phyloP scores from a whole-genome alignment of 768 basidiomycete species.

The Scleroderma bovista region DNA sequence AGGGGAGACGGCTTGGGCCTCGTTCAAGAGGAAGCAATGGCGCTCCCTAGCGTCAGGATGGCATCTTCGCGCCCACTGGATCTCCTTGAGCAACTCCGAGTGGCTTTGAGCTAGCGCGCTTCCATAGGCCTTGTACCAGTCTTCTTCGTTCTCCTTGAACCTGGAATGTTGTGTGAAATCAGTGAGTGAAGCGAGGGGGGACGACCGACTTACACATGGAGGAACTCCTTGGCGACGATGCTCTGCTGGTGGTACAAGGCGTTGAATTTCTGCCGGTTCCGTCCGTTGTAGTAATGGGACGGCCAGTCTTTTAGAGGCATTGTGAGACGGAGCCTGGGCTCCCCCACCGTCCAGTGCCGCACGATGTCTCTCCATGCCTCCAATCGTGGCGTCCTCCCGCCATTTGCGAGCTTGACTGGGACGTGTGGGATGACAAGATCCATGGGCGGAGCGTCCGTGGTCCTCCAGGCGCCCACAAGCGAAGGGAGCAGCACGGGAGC shows the following conservation, averaged over 20 bases:
- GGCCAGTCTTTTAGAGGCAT: conserved; percentile 7
- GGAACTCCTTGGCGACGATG: too few relatives aligned
- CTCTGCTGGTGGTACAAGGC: neutral
- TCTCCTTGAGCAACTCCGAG: too few relatives aligned
- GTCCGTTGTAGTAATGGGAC: neutral
- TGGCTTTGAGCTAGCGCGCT: too few relatives aligned
- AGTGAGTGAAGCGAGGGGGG: too few relatives aligned
- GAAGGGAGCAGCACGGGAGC: neutral
- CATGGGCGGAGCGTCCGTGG: neutral
- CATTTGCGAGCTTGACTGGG: conserved; percentile 5
- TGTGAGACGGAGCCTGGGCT: neutral
- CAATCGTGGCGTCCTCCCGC: conserved; percentile 10
- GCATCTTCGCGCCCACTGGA: too few relatives aligned
- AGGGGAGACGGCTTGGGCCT: too few relatives aligned
- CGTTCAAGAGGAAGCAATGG: too few relatives aligned
- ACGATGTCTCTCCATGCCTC: conserved; percentile 7
- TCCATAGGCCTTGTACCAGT: too few relatives aligned
- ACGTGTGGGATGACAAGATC: neutral
- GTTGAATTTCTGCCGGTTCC: neutral
- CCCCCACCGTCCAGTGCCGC: conserved; percentile 2
- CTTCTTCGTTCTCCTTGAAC: too few relatives aligned
- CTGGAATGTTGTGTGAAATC: too few relatives aligned
- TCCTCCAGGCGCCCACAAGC: neutral
- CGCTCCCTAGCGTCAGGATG: too few relatives aligned
- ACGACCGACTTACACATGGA: too few relatives aligned